Base-by-base conservation (phyloP, 2,329 filamentous ascomycete genomes). In the Trichoderma endophyticum region DNA sequence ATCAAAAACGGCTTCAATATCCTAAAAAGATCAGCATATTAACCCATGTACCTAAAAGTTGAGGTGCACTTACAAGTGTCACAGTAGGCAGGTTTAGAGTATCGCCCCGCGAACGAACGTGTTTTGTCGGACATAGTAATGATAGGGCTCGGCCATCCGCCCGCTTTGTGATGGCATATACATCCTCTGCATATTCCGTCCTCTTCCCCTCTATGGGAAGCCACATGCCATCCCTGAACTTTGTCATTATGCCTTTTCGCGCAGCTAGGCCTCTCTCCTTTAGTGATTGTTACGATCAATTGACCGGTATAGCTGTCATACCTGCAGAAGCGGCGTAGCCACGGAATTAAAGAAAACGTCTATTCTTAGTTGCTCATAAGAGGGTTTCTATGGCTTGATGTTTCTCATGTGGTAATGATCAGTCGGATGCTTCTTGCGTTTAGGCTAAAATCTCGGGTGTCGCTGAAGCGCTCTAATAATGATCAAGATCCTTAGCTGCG, bases 101-200 rank as follows among this genome's bases (percentile, higher is more conserved):
- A 76, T 90, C 86, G 56, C 86, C 86, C 54, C 88, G 83, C 7
- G 83, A 83, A 28, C 81, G 80, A 72, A 90, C 86, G 72, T 87
- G 84, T 73, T 81, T 84, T 2, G 85, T 87, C 5, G 88, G 88
- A 75, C 87, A 90, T 3, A 90, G 81, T 39, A 90, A 81, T 34
- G 81, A 85, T 68, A 89, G 73, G n/a, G 83, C 83, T 72, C 84
- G 84, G 21, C 83, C 81, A 73, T 82, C 82, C 30, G 83, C 79
- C 2, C 80, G 83, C 67, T 86, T 78, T 3, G 84, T 84, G 70
- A 84, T 79, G 28, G 83, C 83, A 75, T 87, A 86, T 18, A 92
- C 83, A 73, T 92, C 89, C 79, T 92, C 90, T 39, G 90, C 90
- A 75, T 91, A 91, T 77, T 91, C 88, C 30, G 90, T 84, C 64